Percentiles rank a stretch among this genome's conserved stretches.
phyloP scores from a whole-genome alignment of 108 stramenopile genomes.

The Seminavis robusta region DNA sequence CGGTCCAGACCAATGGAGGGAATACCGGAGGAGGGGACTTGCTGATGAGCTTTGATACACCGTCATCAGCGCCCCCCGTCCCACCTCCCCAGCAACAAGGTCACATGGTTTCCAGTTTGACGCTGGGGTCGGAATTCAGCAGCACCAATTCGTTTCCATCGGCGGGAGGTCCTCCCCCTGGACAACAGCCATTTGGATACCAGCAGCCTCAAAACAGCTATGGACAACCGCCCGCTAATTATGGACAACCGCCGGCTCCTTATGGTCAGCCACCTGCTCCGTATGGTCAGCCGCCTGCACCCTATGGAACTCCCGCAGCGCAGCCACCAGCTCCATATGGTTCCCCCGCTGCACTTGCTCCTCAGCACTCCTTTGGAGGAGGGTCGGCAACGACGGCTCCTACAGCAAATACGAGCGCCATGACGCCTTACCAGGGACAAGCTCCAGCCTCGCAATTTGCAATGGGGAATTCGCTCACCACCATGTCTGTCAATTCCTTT shows the following conservation, averaged over 20 bases:
- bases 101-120: conserved; percentile 16
- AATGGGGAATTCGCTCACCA: background rate
- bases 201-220: background rate
- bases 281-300: conserved; percentile 17
- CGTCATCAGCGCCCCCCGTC: conserved; percentile 17
- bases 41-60: conserved; percentile 32
- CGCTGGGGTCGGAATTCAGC: conserved; percentile 1
- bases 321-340: background rate
- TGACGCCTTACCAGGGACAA: background rate
- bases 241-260: conserved; percentile 8
- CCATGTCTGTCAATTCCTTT: background rate
- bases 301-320: too few relatives aligned
- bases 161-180: background rate
- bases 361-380: too few relatives aligned
- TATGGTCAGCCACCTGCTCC: background rate
- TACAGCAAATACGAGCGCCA: too few relatives aligned
- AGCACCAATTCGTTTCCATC: conserved; percentile 26
- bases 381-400: background rate
- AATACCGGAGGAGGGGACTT: conserved; percentile 3
- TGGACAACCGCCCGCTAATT: conserved; percentile 14
- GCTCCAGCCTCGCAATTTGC: background rate
- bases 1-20: background rate
- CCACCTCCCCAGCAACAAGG: conserved; percentile 1
- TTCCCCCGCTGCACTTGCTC: too few relatives aligned
- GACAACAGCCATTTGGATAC: background rate